phyloP scores from a whole-genome alignment of 2,329 filamentous ascomycete genomes.

The Trichoderma koningii region DNA sequence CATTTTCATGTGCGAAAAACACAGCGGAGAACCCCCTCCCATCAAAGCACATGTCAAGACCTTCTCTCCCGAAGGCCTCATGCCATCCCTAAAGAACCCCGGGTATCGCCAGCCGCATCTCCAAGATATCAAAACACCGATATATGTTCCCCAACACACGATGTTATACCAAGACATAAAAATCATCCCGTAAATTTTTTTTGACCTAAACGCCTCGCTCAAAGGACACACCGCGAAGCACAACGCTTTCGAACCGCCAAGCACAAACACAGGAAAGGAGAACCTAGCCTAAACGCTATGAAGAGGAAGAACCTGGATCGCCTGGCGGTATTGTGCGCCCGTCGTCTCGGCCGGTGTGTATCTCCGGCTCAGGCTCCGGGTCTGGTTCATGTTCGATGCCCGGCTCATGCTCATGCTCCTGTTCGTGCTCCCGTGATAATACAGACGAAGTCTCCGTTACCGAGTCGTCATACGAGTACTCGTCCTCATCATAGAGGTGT shows the following conservation, averaged over 20 bases:
- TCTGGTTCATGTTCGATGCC: slow-evolving; percentile 34
- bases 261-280: not conserved
- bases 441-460: slow-evolving; percentile 37
- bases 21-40: not conserved
- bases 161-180: not conserved
- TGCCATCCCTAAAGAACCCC: not conserved
- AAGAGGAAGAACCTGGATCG: slow-evolving; percentile 29
- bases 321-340: slow-evolving; percentile 5
- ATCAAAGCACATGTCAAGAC: not conserved
- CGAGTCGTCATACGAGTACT: slow-evolving; percentile 38
- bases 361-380: slow-evolving; percentile 33
- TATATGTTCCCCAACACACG: not conserved
- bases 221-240: slow-evolving; percentile 14
- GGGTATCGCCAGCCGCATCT: not conserved
- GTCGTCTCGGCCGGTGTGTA: slow-evolving; percentile 19
- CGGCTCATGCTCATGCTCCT: slow-evolving; percentile 24
- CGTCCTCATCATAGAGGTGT: slow-evolving; percentile 40
- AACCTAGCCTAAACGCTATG: slow-evolving; percentile 6
- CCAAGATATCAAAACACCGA: not conserved
- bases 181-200: not conserved
- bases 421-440: slow-evolving; percentile 32
- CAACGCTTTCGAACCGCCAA: not conserved
- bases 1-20: no score
- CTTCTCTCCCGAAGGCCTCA: not conserved
- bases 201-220: slow-evolving; percentile 17